phyloP scores from a whole-genome alignment of 2,329 filamentous ascomycete species.

The Magnaporthales sp. region DNA sequence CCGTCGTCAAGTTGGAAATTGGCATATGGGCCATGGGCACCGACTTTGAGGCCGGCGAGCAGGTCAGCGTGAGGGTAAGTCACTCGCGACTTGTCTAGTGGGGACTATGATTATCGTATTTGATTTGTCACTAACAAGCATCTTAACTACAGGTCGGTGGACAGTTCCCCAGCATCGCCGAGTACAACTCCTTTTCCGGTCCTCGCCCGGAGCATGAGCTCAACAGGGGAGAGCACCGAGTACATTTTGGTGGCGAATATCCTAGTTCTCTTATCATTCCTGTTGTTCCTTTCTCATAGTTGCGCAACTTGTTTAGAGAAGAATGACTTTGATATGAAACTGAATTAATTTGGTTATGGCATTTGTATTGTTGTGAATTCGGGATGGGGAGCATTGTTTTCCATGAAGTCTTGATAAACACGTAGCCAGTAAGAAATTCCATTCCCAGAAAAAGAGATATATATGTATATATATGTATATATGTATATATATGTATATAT shows the following conservation, averaged over 20 bases:
- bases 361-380: too few relatives aligned
- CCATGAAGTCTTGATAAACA: too few relatives aligned
- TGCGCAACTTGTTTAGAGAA: background rate
- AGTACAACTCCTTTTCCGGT: slow-evolving; percentile 27
- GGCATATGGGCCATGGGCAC: slow-evolving; percentile 37
- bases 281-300: slow-evolving; percentile 12
- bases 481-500: too few relatives aligned
- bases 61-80: slow-evolving; percentile 11
- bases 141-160: background rate
- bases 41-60: slow-evolving; percentile 33
- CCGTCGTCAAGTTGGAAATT: slow-evolving; percentile 35
- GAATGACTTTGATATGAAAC: background rate
- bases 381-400: too few relatives aligned
- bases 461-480: too few relatives aligned
- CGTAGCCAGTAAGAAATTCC: too few relatives aligned
- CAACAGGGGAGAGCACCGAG: slow-evolving; percentile 28
- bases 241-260: slow-evolving; percentile 27
- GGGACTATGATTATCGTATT: background rate
- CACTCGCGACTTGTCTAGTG: background rate
- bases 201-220: slow-evolving; percentile 29
- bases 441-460: too few relatives aligned
- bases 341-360: background rate
- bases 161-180: slow-evolving; percentile 7
- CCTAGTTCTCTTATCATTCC: slow-evolving; percentile 28
- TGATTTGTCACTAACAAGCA: background rate